phyloP scores from a whole-genome alignment of 176 grass and related monocot genomes.

The Oryza officinalis region DNA sequence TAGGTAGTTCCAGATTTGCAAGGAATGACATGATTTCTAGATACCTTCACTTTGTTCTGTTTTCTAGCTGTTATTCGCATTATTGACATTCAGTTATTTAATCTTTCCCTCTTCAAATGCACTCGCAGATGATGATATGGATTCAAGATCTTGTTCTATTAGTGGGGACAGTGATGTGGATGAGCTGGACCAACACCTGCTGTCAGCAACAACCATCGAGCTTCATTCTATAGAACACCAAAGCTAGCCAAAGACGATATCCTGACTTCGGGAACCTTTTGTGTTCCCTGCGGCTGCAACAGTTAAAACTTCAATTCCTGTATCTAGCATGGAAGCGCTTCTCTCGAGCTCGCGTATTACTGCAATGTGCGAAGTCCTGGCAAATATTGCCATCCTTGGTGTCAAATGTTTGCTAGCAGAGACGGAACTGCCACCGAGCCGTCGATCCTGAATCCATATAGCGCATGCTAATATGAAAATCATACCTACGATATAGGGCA shows the following conservation, averaged over 20 bases:
- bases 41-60: conserved; percentile 14
- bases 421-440: neutral
- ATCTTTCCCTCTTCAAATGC: neutral
- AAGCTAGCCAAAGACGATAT: conserved; percentile 56
- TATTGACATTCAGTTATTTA: conserved; percentile 6
- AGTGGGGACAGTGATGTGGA: conserved; percentile 65
- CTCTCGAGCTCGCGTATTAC: neutral
- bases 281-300: neutral
- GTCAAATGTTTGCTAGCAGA: neutral
- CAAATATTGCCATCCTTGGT: neutral
- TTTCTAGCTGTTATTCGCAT: neutral
- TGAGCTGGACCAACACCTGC: conserved; percentile 56
- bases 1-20: neutral
- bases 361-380: neutral
- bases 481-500: neutral
- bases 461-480: neutral
- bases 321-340: neutral
- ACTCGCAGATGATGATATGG: conserved; percentile 68
- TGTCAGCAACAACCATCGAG: conserved; percentile 34
- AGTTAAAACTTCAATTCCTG: neutral
- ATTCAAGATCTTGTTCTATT: conserved; percentile 57
- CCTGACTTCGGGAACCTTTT: conserved; percentile 20
- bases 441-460: neutral
- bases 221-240: conserved; percentile 49
- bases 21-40: neutral